phyloP scores from a whole-genome alignment of 257 asterid species.

The Mitragyna speciosa region DNA sequence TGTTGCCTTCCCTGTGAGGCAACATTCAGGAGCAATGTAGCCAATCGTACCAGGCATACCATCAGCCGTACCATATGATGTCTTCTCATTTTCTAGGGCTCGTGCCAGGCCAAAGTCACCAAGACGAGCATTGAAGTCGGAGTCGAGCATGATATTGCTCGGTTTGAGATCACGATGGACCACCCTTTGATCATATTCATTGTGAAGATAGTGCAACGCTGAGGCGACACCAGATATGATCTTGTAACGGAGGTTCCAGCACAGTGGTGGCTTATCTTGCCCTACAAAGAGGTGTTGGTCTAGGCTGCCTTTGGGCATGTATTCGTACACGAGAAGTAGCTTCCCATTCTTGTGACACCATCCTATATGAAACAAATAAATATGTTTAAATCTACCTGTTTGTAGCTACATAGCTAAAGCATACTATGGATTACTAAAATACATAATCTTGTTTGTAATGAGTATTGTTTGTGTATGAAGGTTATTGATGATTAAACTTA shows the following conservation, averaged over 20 bases:
- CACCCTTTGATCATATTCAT: constrained; percentile 76
- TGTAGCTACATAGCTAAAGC: background rate
- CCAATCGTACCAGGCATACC: constrained; percentile 85
- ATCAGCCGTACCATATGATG: constrained; percentile 79
- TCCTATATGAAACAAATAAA: constrained; percentile 46
- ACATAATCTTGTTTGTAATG: background rate
- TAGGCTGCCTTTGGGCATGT: constrained; percentile 90
- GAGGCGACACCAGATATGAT: constrained; percentile 73
- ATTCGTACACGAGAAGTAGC: constrained; percentile 75
- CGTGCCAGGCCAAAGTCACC: constrained; percentile 97
- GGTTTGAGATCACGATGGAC: constrained; percentile 88
- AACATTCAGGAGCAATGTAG: constrained; percentile 91
- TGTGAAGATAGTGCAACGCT: constrained; percentile 84
- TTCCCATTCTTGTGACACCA: constrained; percentile 92
- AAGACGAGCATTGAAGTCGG: constrained; percentile 71
- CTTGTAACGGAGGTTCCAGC: constrained; percentile 64
- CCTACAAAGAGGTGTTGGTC: constrained; percentile 72
- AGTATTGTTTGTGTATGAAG: too few relatives aligned
- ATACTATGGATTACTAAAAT: background rate
- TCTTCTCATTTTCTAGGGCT: constrained; percentile 71
- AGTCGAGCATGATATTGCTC: constrained; percentile 90
- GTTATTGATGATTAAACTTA: background rate
- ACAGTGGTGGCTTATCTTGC: constrained; percentile 38
- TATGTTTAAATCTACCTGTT: constrained; percentile 3
- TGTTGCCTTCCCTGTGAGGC: constrained; percentile 85